A percentile compares a stretch with the other conserved stretches of the same genome.
phyloP scores from a whole-genome alignment of 2,329 filamentous ascomycete species.

The Xylariaceae sp. region DNA sequence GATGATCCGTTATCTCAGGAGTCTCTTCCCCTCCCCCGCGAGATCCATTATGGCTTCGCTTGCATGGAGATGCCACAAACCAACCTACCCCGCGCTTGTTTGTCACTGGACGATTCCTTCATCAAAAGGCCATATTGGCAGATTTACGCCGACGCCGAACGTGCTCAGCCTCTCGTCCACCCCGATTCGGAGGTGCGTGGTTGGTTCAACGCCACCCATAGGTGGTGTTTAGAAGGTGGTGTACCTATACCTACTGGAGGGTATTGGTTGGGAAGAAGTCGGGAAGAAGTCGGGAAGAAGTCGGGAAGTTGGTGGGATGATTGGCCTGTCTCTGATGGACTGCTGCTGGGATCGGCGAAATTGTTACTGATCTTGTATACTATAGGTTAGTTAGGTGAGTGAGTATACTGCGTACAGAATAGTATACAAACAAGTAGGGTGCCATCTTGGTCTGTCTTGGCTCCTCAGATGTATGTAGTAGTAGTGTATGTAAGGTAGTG shows the following conservation, averaged over 20 bases:
- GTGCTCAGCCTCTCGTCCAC: not conserved
- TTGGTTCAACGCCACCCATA: not conserved
- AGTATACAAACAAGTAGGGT: not conserved
- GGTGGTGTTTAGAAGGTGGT: not conserved
- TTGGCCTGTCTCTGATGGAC: not conserved
- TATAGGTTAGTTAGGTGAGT: not conserved
- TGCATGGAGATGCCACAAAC: not conserved
- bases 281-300: too few relatives aligned
- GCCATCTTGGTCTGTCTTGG: not conserved
- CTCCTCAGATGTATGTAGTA: not conserved
- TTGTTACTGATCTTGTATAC: not conserved
- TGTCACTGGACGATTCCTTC: not conserved
- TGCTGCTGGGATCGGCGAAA: not conserved
- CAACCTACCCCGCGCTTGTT: not conserved
- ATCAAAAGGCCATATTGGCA: not conserved
- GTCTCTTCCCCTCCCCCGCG: not conserved
- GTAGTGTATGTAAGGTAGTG: too few relatives aligned
- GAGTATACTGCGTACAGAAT: too few relatives aligned
- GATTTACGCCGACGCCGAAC: not conserved
- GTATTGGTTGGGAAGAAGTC: too few relatives aligned
- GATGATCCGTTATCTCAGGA: constrained; percentile 3
- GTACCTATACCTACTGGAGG: too few relatives aligned
- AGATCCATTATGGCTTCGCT: not conserved
- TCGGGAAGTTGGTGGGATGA: not conserved
- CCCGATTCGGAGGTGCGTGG: not conserved